Percentiles rank a stretch among this genome's conserved stretches.
phyloP scores from a whole-genome alignment of 2,329 filamentous ascomycete genomes.

The Madurella mycetomatis region DNA sequence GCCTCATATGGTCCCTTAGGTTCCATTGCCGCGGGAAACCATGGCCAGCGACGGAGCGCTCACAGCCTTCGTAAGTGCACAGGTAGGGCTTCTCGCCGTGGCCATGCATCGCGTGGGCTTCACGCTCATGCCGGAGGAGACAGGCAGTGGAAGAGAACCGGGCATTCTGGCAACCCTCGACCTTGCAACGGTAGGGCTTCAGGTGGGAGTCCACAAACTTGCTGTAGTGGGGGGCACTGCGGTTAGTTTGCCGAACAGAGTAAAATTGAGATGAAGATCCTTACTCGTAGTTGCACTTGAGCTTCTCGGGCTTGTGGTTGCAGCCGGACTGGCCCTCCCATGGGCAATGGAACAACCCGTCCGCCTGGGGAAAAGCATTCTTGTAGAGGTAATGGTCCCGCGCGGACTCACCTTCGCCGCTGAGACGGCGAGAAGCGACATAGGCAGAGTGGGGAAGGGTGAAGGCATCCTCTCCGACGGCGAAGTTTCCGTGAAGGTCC shows the following conservation, averaged over 20 bases:
- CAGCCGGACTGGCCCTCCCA: slow-evolving; percentile 69
- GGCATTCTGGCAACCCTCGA: slow-evolving; percentile 73
- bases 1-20: slow-evolving; percentile 93
- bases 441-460: slow-evolving; percentile 36
- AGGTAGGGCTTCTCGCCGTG: slow-evolving; percentile 90
- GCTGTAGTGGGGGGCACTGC: slow-evolving; percentile 43
- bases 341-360: slow-evolving; percentile 92
- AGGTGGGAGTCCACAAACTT: slow-evolving; percentile 97
- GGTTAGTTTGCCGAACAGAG: slow-evolving; percentile 21
- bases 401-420: slow-evolving; percentile 53
- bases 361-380: slow-evolving; percentile 55
- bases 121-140: slow-evolving; percentile 87
- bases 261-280: slow-evolving; percentile 34
- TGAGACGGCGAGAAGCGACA: slow-evolving; percentile 42
- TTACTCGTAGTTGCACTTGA: slow-evolving; percentile 99
- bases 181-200: slow-evolving; percentile 94
- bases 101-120: slow-evolving; percentile 92
- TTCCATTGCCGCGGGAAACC: slow-evolving; percentile 97
- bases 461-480: slow-evolving; percentile 34
- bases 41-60: slow-evolving; percentile 74
- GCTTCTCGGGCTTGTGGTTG: slow-evolving; percentile 87
- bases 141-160: slow-evolving; percentile 95
- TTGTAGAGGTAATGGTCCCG: slow-evolving; percentile 69
- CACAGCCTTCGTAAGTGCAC: slow-evolving; percentile 83
- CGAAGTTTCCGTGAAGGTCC: slow-evolving; percentile 34